Percentiles rank a stretch among this genome's conserved stretches.
Evolutionary conservation across 2,329 filamentous ascomycete species (phyloP).

Genomic region (Mariannaea elegans): DNA sequence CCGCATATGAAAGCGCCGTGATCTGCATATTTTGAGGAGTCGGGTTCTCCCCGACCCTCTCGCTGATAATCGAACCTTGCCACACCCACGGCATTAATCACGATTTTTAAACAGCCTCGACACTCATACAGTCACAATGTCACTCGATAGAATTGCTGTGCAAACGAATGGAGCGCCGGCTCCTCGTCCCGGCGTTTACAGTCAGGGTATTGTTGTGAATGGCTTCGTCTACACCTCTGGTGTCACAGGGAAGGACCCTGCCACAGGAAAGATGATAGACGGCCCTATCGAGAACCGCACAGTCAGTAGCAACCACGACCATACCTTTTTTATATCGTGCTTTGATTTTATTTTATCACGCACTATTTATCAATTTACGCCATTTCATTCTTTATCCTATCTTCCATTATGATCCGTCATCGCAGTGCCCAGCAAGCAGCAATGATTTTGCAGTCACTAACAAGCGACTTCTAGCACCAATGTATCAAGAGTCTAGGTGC

Average conservation of each 20-base stretch:
- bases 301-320: conserved; percentile 42
- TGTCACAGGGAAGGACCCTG: conserved; percentile 68
- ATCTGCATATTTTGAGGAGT: no score
- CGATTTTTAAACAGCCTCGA: no score
- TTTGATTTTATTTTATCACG: no score
- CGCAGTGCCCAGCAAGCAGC: no score
- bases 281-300: conserved; percentile 72
- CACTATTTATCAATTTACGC: no score
- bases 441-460: no score
- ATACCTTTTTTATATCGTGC: neutral
- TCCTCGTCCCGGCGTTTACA: conserved; percentile 20
- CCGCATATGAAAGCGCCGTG: no score
- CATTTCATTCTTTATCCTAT: no score
- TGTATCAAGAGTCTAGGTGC: conserved; percentile 74
- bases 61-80: no score
- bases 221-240: conserved; percentile 74
- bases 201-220: conserved; percentile 54
- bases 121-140: neutral
- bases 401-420: no score
- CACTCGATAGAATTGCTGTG: conserved; percentile 14
- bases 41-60: no score
- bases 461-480: conserved; percentile 50
- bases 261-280: conserved; percentile 63
- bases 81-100: no score
- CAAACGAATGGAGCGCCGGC: conserved; percentile 27